Conservation (phyloP, 495 filamentous ascomycete genomes). For the Penicillium pulvis region DNA sequence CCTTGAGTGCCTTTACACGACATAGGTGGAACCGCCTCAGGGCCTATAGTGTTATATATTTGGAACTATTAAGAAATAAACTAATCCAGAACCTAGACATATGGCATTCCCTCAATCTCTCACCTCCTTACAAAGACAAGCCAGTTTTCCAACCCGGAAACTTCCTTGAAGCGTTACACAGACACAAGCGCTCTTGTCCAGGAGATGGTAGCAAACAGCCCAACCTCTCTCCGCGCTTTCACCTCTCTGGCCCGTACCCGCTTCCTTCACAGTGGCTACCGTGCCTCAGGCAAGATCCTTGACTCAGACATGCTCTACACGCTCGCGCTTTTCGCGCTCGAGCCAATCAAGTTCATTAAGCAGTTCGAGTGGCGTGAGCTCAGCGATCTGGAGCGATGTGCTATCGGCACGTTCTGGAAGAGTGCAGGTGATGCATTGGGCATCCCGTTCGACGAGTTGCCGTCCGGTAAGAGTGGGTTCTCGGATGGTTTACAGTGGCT, state of each 20-base stretch:
- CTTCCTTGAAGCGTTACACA: constrained; percentile 61
- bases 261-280: constrained; percentile 64
- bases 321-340: constrained; percentile 59
- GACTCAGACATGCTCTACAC: constrained; percentile 71
- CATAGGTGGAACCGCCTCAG: too few species aligned
- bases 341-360: constrained; percentile 60
- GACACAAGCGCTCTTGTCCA: constrained; percentile 62
- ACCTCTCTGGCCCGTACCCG: constrained; percentile 64
- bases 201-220: constrained; percentile 53
- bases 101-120: constrained; percentile 66
- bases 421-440: constrained; percentile 61
- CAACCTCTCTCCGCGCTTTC: constrained; percentile 49
- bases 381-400: constrained; percentile 65
- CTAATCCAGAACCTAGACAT: constrained; percentile 48
- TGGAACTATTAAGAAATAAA: background rate
- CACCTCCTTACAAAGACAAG: constrained; percentile 57
- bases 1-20: background rate
- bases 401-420: constrained; percentile 68
- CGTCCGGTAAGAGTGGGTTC: constrained; percentile 48
- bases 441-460: constrained; percentile 52
- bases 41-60: background rate
- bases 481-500: constrained; percentile 65
- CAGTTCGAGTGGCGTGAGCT: constrained; percentile 65
- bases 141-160: constrained; percentile 55
- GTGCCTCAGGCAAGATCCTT: constrained; percentile 58